Base-by-base conservation (phyloP, 306 rosid species). In the Acacia acuminata region DNA sequence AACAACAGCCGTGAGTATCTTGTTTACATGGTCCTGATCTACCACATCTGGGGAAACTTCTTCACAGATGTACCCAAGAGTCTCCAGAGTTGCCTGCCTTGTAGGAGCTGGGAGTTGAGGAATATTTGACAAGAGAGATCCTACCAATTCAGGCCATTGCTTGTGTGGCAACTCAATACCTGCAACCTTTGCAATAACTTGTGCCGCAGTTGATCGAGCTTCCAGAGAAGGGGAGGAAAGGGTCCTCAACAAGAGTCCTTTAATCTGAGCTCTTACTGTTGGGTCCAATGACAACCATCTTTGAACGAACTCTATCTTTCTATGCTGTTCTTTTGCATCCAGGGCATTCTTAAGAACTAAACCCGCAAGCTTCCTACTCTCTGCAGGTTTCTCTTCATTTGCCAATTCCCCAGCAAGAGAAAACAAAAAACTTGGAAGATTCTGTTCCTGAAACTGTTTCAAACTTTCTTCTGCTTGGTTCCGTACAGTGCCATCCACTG, bases 151-250 rank as follows among this genome's bases (percentile, higher is more conserved):
- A 10, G 65, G 65, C 65, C 65, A 58, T 22, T 58, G 27, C 27
- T 58, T 58, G 65, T 58, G 65, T 22, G 65, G 65, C 65, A 58
- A 58, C 27, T 58, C 65, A 58, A 58, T 58, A 58, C 65, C 65
- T 22, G 65, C 65, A n/a, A 58, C 30, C 32, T 58, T 58, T 22
- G 65, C 65, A 58, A 58, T 22, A 22, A 58, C 65, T 22, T 58
- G 65, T 58, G 65, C 65, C 1, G 65, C 65, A 58, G 65, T 58
- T 58, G 65, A 58, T 58, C 65, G 32, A 22, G 65, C 65, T 9
- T 58, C 65, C 13, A 58, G 30, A 22, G 65, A 58, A 58, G 65
- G 65, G 32, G 65, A 58, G 65, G 65, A 58, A n/a, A 58, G 65
- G 65, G 65, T 58, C 65, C 14, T 58, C 10, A 58, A 58, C 65